These are phyloP conservation scores for Tricholoma furcatifolium DNA, from an alignment of 768 basidiomycete genomes.

Conservation along the genomic window DNA sequence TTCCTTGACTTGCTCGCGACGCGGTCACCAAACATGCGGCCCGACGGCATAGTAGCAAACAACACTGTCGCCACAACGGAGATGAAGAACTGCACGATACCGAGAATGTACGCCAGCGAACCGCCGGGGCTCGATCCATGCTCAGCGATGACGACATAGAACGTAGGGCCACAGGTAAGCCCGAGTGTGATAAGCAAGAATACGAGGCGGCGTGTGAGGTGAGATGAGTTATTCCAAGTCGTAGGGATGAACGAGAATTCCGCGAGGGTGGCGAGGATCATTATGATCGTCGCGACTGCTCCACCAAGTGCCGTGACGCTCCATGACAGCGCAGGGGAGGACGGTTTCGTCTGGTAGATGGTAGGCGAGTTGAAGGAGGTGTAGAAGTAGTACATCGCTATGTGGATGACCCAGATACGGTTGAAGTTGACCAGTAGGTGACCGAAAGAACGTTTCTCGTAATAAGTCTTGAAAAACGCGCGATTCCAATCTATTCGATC, in stretches of 20 bases:
- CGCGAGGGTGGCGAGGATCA: constrained; percentile 90
- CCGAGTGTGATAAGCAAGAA: constrained; percentile 90
- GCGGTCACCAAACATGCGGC: constrained; percentile 98
- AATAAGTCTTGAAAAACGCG: constrained; percentile 99
- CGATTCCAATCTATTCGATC: constrained; percentile 96
- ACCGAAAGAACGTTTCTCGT: constrained; percentile 94
- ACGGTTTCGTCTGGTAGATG: constrained; percentile 64
- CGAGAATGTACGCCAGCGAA: constrained; percentile 84
- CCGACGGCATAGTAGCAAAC: constrained; percentile 92
- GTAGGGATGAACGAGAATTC: constrained; percentile 98
- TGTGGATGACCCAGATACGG: constrained; percentile 97
- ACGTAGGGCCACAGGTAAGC: constrained; percentile 88
- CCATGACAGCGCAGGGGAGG: constrained; percentile 83
- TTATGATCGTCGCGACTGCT: constrained; percentile 93
- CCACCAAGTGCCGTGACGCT: constrained; percentile 94
- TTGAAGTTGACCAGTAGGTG: constrained; percentile 99
- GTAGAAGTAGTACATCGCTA: constrained; percentile 95
- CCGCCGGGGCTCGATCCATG: constrained; percentile 50
- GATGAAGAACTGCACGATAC: constrained; percentile 95
- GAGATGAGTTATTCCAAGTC: constrained; percentile 98
- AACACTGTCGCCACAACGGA: constrained; percentile 83
- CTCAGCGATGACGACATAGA: constrained; percentile 91
- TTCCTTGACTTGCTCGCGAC: constrained; percentile 95
- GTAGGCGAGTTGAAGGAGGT: constrained; percentile 91
- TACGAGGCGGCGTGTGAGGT: constrained; percentile 86